Evolutionary conservation across 2,329 filamentous ascomycete genomes (phyloP).

Genomic region (Fusarium succisae): DNA sequence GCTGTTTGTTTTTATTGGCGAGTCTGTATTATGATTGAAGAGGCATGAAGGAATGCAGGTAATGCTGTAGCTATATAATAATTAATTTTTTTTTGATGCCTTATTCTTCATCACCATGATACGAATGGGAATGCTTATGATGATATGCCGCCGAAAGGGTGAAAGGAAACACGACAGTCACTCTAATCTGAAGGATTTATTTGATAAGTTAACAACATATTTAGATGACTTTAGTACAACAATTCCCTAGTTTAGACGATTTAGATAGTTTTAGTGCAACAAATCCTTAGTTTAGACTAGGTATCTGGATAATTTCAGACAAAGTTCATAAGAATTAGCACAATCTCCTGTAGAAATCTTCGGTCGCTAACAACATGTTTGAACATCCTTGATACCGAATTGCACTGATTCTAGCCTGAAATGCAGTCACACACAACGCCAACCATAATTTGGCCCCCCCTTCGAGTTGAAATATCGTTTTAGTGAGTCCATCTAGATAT

Average conservation of each 20-base stretch:
- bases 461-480: background rate
- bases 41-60: background rate
- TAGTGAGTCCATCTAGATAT: conserved; percentile 1
- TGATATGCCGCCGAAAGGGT: background rate
- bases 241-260: background rate
- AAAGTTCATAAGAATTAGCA: background rate
- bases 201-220: background rate
- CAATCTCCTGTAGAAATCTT: background rate
- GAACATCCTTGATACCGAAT: background rate
- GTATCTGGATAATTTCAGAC: background rate
- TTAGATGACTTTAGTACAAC: background rate
- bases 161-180: background rate
- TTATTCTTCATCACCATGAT: background rate
- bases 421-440: background rate
- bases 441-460: background rate
- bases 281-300: too few species aligned
- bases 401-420: background rate
- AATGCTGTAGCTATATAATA: background rate
- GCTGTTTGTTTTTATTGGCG: background rate
- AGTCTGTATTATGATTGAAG: background rate
- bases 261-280: background rate
- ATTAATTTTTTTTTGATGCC: background rate
- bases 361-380: too few species aligned
- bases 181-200: background rate
- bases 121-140: background rate